These are phyloP conservation scores for Themeda triandra DNA, from an alignment of 176 grass and related monocot species.

Conservation along the genomic window DNA sequence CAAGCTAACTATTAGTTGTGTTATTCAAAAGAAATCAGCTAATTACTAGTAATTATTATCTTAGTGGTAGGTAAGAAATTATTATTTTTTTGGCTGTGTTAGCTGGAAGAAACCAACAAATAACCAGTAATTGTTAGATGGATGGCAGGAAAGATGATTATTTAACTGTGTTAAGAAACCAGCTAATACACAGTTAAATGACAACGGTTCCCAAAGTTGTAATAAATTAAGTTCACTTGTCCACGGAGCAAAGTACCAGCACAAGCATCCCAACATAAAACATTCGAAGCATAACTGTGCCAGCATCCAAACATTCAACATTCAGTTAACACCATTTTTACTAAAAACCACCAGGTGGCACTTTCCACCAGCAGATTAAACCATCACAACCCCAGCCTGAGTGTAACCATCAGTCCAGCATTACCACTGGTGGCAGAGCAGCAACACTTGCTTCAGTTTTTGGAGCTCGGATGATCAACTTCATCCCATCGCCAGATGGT, in stretches of 20 bases:
- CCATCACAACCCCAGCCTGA: not conserved
- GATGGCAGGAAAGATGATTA: not conserved
- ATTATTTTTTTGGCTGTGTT: not conserved
- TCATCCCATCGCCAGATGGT: slow-evolving; percentile 81
- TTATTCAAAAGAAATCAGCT: too few species aligned
- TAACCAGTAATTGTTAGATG: not conserved
- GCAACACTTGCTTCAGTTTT: slow-evolving; percentile 2
- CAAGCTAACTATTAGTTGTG: not conserved
- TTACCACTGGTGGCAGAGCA: not conserved
- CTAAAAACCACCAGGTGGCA: not conserved
- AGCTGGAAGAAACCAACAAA: not conserved
- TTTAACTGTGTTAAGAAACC: not conserved
- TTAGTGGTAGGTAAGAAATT: not conserved
- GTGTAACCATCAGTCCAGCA: not conserved
- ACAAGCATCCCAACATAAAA: not conserved
- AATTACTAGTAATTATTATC: too few species aligned
- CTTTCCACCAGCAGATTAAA: not conserved
- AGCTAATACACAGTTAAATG: not conserved
- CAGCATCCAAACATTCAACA: not conserved
- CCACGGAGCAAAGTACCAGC: not conserved
- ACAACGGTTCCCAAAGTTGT: not conserved
- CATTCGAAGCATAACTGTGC: not conserved
- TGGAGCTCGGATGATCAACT: slow-evolving; percentile 25
- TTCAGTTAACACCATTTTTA: not conserved
- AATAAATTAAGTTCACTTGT: not conserved